These are phyloP conservation scores for Fraxinus americana DNA, from an alignment of 257 asterid species.

Conservation along the genomic window DNA sequence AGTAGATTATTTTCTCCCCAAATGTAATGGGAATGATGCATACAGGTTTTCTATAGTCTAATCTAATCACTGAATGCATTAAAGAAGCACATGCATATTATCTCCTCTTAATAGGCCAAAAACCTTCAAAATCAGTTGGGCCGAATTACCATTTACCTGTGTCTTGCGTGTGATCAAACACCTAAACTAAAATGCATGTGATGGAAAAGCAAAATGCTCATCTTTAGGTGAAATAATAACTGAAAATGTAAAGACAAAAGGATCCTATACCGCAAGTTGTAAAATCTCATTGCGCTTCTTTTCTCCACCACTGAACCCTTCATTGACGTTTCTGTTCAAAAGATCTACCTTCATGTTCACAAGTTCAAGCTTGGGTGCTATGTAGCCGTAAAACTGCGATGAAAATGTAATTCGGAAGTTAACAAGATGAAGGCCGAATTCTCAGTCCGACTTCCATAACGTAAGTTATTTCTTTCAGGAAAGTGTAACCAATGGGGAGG, in stretches of 20 bases:
- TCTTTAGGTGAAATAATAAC: conserved; percentile 19
- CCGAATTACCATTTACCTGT: conserved; percentile 10
- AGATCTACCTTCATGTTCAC: conserved; percentile 90
- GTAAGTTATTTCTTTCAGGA: background rate
- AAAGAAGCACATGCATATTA: background rate
- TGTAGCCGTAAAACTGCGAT: conserved; percentile 86
- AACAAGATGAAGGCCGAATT: background rate
- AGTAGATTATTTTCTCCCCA: background rate
- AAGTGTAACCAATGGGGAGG: background rate
- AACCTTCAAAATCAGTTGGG: background rate
- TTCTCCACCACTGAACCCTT: conserved; percentile 99
- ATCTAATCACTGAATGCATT: background rate
- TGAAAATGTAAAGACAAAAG: conserved; percentile 3
- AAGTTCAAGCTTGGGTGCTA: conserved; percentile 83
- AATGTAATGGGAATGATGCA: background rate
- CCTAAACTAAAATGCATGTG: background rate
- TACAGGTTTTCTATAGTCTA: background rate
- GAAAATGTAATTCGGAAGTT: conserved; percentile 15
- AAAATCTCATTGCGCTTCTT: conserved; percentile 95
- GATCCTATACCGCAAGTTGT: conserved; percentile 80
- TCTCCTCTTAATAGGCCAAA: background rate
- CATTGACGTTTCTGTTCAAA: conserved; percentile 92
- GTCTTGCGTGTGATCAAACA: background rate
- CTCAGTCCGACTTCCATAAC: background rate
- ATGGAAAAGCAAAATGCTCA: background rate